Evolutionary conservation across 768 basidiomycete species (phyloP), one percentile per base, ranked within the genome.

Genomic region (Xerocomellus chrysenteron): DNA sequence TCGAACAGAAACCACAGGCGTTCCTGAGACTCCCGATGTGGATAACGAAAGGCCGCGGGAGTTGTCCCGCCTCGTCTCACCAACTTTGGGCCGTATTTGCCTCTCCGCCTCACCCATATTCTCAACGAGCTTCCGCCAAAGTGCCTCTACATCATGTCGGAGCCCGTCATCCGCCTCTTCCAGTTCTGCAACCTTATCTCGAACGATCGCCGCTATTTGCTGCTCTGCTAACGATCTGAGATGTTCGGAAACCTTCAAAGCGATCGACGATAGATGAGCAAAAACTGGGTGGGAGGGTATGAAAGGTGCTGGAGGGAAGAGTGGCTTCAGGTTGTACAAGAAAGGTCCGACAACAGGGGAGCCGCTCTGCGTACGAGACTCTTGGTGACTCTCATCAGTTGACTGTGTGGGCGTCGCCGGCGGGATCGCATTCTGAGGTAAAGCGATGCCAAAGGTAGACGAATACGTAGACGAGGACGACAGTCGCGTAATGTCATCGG

Each of bases 231-330:
- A 69, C 30, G 75, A 70, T 57, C 88, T 81, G 48, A 83, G 68
- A 50, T 72, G 75, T 40, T 83, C 74, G 0, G 88, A 88, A 62
- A 80, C 74, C 35, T 77, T 69, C 26, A 73, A 67, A 14, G 90
- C 90, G 47, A 84, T 65, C 24, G 79, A 75, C 16, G 85, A 78
- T 33, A 92, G 76, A 67, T 88, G 84, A 42, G 75, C 58, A 65
- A 92, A 92, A 41, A 84, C 81, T 8, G 84, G 83, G 62, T 92
- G 87, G 17, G 86, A 83, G 8, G 90, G 86, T 0, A 86, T 82
- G 70, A 88, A 92, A 17, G 90, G 90, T 21, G 86, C 82, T 17
- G 89, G 89, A 28, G 84, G 82, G 67, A 90, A 87, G 39, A 92
- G 72, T 6, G 86, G 79, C 39, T 79, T 78, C 59, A 88, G 61